phyloP scores from a whole-genome alignment of 2,329 filamentous ascomycete genomes.

The Teratosphaeria zuluensis region DNA sequence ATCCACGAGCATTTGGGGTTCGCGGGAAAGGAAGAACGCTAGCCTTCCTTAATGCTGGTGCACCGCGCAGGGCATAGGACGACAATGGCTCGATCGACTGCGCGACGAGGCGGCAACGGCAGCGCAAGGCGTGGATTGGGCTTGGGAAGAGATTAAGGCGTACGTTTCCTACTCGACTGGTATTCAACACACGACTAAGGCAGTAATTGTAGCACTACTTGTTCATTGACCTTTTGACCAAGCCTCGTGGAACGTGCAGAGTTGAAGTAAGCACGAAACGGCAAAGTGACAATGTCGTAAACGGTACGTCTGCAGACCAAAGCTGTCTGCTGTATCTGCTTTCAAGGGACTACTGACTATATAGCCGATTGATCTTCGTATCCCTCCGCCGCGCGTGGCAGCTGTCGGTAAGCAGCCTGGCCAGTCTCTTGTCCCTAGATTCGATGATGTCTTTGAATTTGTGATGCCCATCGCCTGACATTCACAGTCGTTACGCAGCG shows the following conservation, averaged over 20 bases:
- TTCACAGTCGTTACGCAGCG: constrained; percentile 1
- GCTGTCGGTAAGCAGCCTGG: constrained; percentile 3
- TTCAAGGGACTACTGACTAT: not conserved
- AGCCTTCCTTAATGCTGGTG: not conserved
- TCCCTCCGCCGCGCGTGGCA: not conserved
- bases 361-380: not conserved
- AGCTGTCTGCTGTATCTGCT: not conserved
- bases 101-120: not conserved
- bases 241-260: not conserved
- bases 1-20: not conserved
- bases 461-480: constrained; percentile 1
- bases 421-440: not conserved
- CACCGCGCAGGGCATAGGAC: not conserved
- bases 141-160: not conserved
- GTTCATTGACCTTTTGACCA: not conserved
- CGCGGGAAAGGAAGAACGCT: not conserved
- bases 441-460: not conserved
- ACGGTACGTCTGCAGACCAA: constrained; percentile 1
- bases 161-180: constrained; percentile 1
- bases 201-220: not conserved
- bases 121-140: not conserved
- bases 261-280: not conserved
- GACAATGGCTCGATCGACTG: not conserved
- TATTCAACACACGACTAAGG: not conserved
- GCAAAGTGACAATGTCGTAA: not conserved